Evolutionary conservation across 345 rosid species (phyloP).

Genomic region (Eucalyptus lansdowneana): DNA sequence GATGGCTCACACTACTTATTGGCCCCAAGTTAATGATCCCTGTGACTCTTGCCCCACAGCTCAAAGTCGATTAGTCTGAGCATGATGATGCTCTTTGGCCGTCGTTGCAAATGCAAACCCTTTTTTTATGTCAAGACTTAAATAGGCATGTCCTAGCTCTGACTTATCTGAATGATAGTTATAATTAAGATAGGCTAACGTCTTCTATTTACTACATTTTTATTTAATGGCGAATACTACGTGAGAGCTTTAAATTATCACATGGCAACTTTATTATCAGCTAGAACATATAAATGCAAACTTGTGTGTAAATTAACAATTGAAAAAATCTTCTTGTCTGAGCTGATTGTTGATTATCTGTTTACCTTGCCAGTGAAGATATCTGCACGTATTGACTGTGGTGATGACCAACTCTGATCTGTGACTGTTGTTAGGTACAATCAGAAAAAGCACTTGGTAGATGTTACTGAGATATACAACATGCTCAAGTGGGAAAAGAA

Average conservation of each 20-base stretch:
- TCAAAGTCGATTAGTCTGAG: neutral
- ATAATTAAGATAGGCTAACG: neutral
- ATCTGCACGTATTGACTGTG: neutral
- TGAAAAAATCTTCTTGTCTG: neutral
- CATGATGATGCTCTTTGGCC: neutral
- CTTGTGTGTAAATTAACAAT: neutral
- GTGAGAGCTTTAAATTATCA: neutral
- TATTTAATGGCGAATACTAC: neutral
- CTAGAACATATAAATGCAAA: neutral
- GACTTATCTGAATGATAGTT: neutral
- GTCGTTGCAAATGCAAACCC: neutral
- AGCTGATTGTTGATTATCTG: neutral
- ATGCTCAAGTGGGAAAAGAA: constrained; percentile 84
- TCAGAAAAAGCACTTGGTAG: constrained; percentile 50
- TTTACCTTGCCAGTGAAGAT: neutral
- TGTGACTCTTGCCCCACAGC: neutral
- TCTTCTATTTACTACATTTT: neutral
- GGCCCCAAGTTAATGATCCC: neutral
- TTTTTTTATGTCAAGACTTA: neutral
- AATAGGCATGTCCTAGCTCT: neutral
- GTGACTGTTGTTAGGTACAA: constrained; percentile 35
- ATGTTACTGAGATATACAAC: constrained; percentile 94
- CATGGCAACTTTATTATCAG: neutral
- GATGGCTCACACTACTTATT: neutral
- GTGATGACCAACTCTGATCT: neutral